phyloP scores from a whole-genome alignment of 495 filamentous ascomycete species.

The Friedmanniomyces simplex region DNA sequence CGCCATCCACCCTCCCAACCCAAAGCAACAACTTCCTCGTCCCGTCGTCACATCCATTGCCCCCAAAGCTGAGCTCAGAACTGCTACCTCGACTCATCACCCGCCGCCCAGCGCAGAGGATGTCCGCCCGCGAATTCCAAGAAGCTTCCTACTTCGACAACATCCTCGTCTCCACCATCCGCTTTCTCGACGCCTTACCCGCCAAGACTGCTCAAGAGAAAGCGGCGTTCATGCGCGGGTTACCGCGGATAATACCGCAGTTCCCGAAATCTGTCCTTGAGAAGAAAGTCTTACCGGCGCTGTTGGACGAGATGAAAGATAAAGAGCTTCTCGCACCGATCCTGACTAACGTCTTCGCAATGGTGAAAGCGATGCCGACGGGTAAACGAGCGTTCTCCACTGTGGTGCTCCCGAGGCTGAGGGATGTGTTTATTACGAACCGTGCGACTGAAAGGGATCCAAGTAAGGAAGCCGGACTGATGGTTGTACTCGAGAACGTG shows the following conservation, averaged over 20 bases:
- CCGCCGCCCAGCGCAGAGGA: slow-evolving; percentile 69
- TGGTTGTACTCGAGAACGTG: slow-evolving; percentile 79
- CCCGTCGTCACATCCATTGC: slow-evolving; percentile 57
- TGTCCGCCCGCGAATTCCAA: slow-evolving; percentile 87
- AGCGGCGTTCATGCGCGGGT: slow-evolving; percentile 76
- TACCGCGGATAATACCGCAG: slow-evolving; percentile 73
- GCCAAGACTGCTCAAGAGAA: slow-evolving; percentile 90
- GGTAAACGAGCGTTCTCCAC: slow-evolving; percentile 70
- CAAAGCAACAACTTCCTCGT: slow-evolving; percentile 68
- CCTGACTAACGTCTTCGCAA: slow-evolving; percentile 82
- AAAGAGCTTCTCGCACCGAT: slow-evolving; percentile 72
- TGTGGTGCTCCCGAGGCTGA: slow-evolving; percentile 69
- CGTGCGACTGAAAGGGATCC: slow-evolving; percentile 47
- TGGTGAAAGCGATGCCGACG: slow-evolving; percentile 63
- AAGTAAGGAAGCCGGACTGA: slow-evolving; percentile 71
- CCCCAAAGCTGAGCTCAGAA: slow-evolving; percentile 60
- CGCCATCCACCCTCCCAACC: slow-evolving; percentile 65
- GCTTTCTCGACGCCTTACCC: slow-evolving; percentile 81
- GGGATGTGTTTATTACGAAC: slow-evolving; percentile 61
- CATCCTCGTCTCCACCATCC: slow-evolving; percentile 86
- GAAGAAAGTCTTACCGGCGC: slow-evolving; percentile 78
- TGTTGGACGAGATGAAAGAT: slow-evolving; percentile 90
- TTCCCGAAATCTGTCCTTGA: slow-evolving; percentile 90
- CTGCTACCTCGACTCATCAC: slow-evolving; percentile 79
- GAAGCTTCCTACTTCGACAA: slow-evolving; percentile 93